A percentile compares a stretch with the other conserved stretches of the same genome.
Conservation (phyloP, 106 monocot genomes). For the Cymbidium sinense region DNA sequence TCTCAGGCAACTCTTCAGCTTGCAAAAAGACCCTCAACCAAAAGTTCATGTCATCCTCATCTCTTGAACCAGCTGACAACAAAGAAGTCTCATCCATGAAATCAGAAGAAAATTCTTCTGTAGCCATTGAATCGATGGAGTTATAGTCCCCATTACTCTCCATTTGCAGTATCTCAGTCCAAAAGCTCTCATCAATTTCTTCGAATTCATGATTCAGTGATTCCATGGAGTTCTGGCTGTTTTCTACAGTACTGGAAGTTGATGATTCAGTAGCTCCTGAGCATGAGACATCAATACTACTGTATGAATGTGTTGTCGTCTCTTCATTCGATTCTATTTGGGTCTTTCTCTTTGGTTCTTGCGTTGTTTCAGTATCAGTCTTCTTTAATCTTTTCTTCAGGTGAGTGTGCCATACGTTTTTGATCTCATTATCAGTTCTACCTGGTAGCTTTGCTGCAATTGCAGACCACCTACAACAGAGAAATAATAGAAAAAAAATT, state of each 20-base stretch:
- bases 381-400: constrained; percentile 38
- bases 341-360: not conserved
- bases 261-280: not conserved
- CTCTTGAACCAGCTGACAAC: not conserved
- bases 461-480: constrained; percentile 42
- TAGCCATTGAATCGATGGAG: not conserved
- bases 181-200: constrained; percentile 10
- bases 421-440: constrained; percentile 73
- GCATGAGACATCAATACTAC: not conserved
- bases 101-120: not conserved
- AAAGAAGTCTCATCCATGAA: not conserved
- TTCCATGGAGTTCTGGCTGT: not conserved
- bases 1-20: constrained; percentile 16
- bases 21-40: constrained; percentile 25
- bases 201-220: not conserved
- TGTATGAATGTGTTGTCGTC: not conserved
- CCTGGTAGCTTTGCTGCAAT: constrained; percentile 60
- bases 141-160: not conserved
- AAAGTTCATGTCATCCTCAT: constrained; percentile 12
- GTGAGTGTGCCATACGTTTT: constrained; percentile 80
- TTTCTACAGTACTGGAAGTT: not conserved
- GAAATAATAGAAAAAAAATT: not conserved
- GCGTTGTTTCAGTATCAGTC: not conserved
- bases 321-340: not conserved
- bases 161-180: constrained; percentile 6